A percentile compares a stretch with the other conserved stretches of the same genome.
Evolutionary conservation across 495 filamentous ascomycete genomes (phyloP).

Genomic region (Aspergillus ostianus): DNA sequence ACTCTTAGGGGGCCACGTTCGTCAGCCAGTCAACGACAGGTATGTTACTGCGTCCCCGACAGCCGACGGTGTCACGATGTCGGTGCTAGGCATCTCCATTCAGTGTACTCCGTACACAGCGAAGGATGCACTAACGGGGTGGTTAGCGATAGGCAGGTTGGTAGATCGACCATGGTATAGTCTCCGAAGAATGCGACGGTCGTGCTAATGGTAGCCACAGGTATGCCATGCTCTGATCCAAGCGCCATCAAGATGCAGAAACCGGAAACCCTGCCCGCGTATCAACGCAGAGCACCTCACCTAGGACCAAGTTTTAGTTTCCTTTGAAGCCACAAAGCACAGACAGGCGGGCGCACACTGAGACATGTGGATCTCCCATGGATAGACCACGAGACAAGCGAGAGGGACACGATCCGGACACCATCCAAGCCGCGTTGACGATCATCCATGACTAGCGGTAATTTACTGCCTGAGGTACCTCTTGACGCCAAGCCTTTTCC

Average conservation of each 20-base stretch:
- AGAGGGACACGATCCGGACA: too few relatives aligned
- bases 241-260: neutral
- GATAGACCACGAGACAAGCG: too few relatives aligned
- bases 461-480: neutral
- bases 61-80: neutral
- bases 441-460: too few relatives aligned
- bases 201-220: neutral
- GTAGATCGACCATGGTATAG: neutral
- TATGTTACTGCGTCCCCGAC: neutral
- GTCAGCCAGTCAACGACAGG: neutral
- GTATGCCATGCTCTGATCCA: neutral
- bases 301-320: too few relatives aligned
- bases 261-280: neutral
- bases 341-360: too few relatives aligned
- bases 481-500: neutral
- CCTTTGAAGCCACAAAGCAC: too few relatives aligned
- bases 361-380: too few relatives aligned
- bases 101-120: neutral
- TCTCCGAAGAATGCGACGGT: neutral
- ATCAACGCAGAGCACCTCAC: too few relatives aligned
- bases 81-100: neutral
- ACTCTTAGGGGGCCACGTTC: neutral
- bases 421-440: too few relatives aligned
- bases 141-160: too few relatives aligned
- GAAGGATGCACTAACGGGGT: neutral